phyloP scores from a whole-genome alignment of 495 filamentous ascomycete genomes.

The Penicillium coffeae region DNA sequence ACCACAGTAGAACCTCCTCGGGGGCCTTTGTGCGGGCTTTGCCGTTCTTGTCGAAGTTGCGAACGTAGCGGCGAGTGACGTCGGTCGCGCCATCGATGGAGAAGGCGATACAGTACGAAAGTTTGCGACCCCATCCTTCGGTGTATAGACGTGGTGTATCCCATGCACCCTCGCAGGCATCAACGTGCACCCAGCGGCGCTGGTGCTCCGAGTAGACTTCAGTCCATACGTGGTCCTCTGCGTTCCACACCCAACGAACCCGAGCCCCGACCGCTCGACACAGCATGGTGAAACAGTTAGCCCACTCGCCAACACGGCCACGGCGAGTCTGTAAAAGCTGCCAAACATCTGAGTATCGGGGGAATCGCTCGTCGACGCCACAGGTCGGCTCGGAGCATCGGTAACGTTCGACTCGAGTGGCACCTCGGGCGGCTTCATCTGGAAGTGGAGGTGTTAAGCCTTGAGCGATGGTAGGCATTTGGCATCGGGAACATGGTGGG shows the following conservation, averaged over 20 bases:
- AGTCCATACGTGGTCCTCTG: constrained; percentile 96
- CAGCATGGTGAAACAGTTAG: constrained; percentile 98
- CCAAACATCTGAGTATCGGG: constrained; percentile 95
- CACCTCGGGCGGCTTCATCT: constrained; percentile 85
- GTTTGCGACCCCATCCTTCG: constrained; percentile 90
- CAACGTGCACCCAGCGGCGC: constrained; percentile 94
- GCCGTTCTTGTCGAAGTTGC: constrained; percentile 70
- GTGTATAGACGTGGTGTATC: constrained; percentile 91
- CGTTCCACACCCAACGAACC: constrained; percentile 98
- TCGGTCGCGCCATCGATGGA: constrained; percentile 92
- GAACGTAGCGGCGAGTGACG: constrained; percentile 93
- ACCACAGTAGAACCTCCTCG: constrained; percentile 84
- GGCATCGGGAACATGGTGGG: constrained; percentile 75
- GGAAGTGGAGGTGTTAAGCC: constrained; percentile 80
- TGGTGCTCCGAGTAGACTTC: constrained; percentile 95
- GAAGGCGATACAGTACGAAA: constrained; percentile 96
- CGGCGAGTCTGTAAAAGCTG: constrained; percentile 78
- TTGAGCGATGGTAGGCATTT: constrained; percentile 74
- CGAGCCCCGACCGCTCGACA: constrained; percentile 87
- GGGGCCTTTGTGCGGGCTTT: constrained; percentile 67
- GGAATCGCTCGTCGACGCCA: constrained; percentile 78
- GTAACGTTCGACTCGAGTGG: constrained; percentile 84
- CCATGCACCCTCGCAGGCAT: constrained; percentile 92
- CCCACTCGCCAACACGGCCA: constrained; percentile 92
- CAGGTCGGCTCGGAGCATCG: constrained; percentile 71